These are phyloP conservation scores for Thelephora terrestris DNA, from an alignment of 1,284 basidiomycete genomes.

Conservation along the genomic window DNA sequence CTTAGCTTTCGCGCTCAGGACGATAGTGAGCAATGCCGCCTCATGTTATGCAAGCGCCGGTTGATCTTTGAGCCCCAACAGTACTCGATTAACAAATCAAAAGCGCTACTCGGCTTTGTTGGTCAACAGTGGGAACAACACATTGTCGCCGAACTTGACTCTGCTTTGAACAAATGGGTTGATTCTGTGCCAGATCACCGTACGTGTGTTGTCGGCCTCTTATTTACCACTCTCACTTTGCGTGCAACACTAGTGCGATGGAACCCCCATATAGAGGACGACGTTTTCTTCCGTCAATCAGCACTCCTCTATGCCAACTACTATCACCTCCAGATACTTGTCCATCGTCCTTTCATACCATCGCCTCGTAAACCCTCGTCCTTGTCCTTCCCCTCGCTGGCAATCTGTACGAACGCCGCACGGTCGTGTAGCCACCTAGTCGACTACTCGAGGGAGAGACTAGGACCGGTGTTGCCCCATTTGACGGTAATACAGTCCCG, in stretches of 20 bases:
- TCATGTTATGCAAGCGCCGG: neutral
- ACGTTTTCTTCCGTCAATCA: constrained; percentile 43
- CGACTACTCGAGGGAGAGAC: constrained; percentile 27
- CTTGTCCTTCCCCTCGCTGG: constrained; percentile 43
- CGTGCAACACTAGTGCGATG: constrained; percentile 35
- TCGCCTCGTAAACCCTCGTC: constrained; percentile 33
- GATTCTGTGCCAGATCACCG: constrained; percentile 46
- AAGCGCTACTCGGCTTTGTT: constrained; percentile 33
- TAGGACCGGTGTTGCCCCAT: neutral
- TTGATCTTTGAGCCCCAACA: constrained; percentile 10
- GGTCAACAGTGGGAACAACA: constrained; percentile 43
- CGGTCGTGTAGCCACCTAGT: constrained; percentile 47
- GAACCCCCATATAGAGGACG: constrained; percentile 41
- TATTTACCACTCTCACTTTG: neutral
- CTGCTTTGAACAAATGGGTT: constrained; percentile 53
- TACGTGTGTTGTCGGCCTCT: constrained; percentile 12
- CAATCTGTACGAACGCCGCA: constrained; percentile 56
- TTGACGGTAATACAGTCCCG: neutral
- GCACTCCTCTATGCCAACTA: constrained; percentile 44
- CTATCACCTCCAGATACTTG: constrained; percentile 46
- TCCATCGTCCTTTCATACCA: constrained; percentile 57
- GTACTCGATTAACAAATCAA: constrained; percentile 52
- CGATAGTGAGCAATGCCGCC: constrained; percentile 30
- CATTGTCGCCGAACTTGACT: constrained; percentile 48
- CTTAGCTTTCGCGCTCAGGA: constrained; percentile 42